Evolutionary conservation across 352 stramenopile species (phyloP).

Genomic region (Phytophthora gonapodyides): DNA sequence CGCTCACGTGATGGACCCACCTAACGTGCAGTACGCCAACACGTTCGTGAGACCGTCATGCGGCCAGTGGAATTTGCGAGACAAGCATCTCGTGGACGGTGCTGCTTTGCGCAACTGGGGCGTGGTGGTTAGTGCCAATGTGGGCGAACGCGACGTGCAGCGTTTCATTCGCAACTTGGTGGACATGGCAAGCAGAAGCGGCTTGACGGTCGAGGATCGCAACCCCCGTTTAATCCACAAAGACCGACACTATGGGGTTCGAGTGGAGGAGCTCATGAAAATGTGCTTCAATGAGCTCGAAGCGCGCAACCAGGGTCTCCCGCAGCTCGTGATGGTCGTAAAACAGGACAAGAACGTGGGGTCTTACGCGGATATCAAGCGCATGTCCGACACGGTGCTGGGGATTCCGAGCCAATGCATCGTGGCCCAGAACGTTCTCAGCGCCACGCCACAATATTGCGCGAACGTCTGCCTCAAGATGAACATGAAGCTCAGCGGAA

Average conservation of each 20-base stretch:
- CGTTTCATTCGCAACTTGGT: conserved; percentile 52
- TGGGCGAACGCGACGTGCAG: conserved; percentile 42
- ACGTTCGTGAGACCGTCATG: conserved; percentile 61
- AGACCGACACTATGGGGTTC: conserved; percentile 38
- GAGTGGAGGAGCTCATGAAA: conserved; percentile 67
- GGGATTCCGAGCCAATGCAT: conserved; percentile 78
- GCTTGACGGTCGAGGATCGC: conserved; percentile 44
- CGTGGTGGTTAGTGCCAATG: conserved; percentile 51
- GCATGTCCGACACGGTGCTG: conserved; percentile 66
- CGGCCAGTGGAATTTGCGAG: conserved; percentile 78
- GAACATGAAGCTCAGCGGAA: conserved; percentile 77
- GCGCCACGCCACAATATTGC: conserved; percentile 57
- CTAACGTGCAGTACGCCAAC: conserved; percentile 66
- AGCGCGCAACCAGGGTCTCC: conserved; percentile 30
- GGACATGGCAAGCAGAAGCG: conserved; percentile 39
- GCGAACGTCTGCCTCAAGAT: conserved; percentile 76
- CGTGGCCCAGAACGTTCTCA: conserved; percentile 49
- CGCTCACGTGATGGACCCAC: conserved; percentile 56
- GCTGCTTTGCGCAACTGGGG: conserved; percentile 60
- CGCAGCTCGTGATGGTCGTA: conserved; percentile 68
- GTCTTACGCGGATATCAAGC: conserved; percentile 75
- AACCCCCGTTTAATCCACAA: conserved; percentile 49
- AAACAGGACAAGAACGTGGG: conserved; percentile 49
- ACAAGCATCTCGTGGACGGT: conserved; percentile 70
- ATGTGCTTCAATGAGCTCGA: conserved; percentile 57